Base-by-base conservation (phyloP, 2,329 filamentous ascomycete genomes). In the Rasamsonia emersonii region DNA sequence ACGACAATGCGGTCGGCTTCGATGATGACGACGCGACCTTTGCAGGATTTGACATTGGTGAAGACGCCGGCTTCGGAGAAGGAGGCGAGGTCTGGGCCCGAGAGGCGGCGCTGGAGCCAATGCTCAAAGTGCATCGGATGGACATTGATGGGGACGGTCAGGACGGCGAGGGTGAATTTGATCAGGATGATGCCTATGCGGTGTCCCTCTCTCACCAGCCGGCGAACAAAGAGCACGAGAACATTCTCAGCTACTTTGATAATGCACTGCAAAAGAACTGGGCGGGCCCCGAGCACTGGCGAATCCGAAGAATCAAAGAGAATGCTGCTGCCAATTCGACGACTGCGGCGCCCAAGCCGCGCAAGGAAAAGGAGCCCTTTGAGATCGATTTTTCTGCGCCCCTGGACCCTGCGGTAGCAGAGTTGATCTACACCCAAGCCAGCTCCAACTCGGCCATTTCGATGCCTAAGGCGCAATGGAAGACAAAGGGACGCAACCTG, bases 271-370 rank as follows among this genome's bases (percentile, higher is more conserved):
- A 91, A 54, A 96, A 94, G 71, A 95, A 95, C 51, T 98, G 91
- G 89, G 81, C 82, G 4, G 93, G 86, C 29, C 89, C 91, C n/a
- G 91, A 96, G 56, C 91, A 98, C 60, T 98, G 91, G 91, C 81
- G 89, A 45, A 96, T 98, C 53, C 75, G 84, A 41, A 86, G 86
- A 52, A 91, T 98, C 58, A 96, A 96, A 47, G 73, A 78, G 35
- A 67, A 88, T 58, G 70, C 76, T 5, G 65, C 72, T 6, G 67
- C 73, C 9, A 64, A 62, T 18, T 59, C 50, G 10, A 44, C 51
- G 11, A 53, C 33, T 30, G 40, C 57, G 4, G 55, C 63, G 48
- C 47, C 73, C 58, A 50, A 79, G 42, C 76, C 79, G 47, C 76
- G 86, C 41, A 96, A 95, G 59, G 91, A 96, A 58, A 98, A 95